These are phyloP conservation scores for Bruguiera hainesii DNA, from an alignment of 441 rosid species.

Conservation along the genomic window DNA sequence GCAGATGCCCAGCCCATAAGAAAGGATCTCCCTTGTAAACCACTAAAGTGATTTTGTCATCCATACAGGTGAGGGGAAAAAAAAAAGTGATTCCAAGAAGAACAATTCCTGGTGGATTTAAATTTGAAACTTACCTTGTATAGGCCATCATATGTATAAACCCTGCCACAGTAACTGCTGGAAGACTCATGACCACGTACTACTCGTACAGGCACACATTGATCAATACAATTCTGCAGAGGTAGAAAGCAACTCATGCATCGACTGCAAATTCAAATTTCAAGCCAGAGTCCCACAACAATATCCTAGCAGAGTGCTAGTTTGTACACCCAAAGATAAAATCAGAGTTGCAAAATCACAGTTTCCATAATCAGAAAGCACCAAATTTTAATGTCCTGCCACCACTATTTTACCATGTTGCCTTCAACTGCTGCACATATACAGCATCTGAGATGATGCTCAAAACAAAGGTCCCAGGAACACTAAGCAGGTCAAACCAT, in stretches of 20 bases:
- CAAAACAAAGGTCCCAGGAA: no score
- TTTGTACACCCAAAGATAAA: no score
- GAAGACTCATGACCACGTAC: slow-evolving; percentile 65
- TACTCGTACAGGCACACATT: slow-evolving; percentile 69
- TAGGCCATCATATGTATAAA: slow-evolving; percentile 86
- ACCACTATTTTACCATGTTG: no score
- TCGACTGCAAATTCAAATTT: not conserved
- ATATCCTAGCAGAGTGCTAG: not conserved
- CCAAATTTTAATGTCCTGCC: no score
- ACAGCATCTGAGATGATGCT: no score
- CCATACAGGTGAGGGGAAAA: not conserved
- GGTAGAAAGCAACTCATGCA: slow-evolving; percentile 9
- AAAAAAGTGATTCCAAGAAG: not conserved
- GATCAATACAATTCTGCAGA: slow-evolving; percentile 58
- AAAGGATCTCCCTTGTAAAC: not conserved
- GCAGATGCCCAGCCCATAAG: not conserved
- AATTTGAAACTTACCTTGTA: slow-evolving; percentile 48
- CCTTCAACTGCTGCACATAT: no score
- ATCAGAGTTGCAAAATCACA: no score
- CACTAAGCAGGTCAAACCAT: no score
- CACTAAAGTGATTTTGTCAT: not conserved
- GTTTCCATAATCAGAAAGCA: no score
- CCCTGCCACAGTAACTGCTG: slow-evolving; percentile 61
- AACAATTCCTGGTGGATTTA: not conserved
- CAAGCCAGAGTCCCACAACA: not conserved